Evolutionary conservation across 306 rosid species (phyloP).

Genomic region (Betula pendula): DNA sequence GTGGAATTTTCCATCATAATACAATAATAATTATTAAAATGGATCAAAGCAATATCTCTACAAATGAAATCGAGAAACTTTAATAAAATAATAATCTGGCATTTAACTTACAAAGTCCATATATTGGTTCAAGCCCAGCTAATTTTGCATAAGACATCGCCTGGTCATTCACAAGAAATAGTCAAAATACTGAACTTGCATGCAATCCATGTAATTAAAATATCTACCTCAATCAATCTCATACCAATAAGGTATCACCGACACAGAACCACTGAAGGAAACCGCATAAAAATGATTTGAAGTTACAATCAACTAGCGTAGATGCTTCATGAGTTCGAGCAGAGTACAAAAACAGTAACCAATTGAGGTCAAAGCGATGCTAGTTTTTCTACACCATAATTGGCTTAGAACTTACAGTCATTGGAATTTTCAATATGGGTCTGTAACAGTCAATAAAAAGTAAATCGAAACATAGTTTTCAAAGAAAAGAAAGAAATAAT

Average conservation of each 20-base stretch:
- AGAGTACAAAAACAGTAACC: neutral
- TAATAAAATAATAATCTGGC: slow-evolving; percentile 9
- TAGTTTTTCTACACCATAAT: neutral
- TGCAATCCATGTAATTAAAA: slow-evolving; percentile 9
- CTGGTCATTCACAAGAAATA: slow-evolving; percentile 45
- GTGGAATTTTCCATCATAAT: neutral
- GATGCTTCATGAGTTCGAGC: neutral
- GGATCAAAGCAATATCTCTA: neutral
- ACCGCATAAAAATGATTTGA: neutral
- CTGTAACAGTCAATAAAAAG: neutral
- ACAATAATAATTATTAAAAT: neutral
- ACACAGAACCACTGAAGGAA: neutral
- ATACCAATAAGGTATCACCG: neutral
- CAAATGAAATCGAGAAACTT: neutral
- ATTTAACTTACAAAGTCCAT: slow-evolving; percentile 89
- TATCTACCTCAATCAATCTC: neutral
- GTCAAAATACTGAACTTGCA: slow-evolving; percentile 19
- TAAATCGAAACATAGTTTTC: neutral
- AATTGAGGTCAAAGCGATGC: neutral
- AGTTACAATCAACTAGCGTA: neutral
- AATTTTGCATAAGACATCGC: slow-evolving; percentile 96
- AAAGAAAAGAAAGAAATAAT: neutral
- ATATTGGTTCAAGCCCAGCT: slow-evolving; percentile 91
- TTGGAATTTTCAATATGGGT: neutral
- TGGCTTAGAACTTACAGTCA: neutral